These are phyloP conservation scores for Monoraphidium neglectum DNA, from an alignment of 139 green algal species.

Conservation along the genomic window DNA sequence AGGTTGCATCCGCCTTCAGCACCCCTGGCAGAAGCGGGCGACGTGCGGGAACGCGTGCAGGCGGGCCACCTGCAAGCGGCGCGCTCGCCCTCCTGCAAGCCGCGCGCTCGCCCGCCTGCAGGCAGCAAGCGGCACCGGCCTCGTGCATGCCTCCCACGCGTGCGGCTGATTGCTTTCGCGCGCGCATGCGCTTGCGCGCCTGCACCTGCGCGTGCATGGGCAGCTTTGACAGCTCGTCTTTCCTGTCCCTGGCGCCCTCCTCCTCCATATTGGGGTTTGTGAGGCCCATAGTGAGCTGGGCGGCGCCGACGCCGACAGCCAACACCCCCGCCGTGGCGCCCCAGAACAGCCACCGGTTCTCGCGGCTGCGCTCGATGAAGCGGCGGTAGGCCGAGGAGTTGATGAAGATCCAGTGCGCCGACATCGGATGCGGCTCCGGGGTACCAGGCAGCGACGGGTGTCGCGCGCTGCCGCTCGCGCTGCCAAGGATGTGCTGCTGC, in stretches of 20 bases:
- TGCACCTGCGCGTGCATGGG: constrained; percentile 18
- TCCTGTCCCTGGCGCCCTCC: constrained; percentile 17
- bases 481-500: too few species aligned
- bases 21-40: background rate
- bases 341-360: constrained; percentile 17
- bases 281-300: background rate
- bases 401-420: constrained; percentile 36
- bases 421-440: too few species aligned
- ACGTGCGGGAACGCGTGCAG: too few species aligned
- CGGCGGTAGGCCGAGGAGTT: constrained; percentile 24
- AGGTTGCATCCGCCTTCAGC: background rate
- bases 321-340: background rate
- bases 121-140: background rate
- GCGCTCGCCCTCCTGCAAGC: too few species aligned
- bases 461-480: too few species aligned
- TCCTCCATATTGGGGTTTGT: constrained; percentile 22
- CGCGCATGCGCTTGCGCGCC: background rate
- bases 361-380: constrained; percentile 17
- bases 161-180: background rate
- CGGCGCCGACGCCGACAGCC: background rate
- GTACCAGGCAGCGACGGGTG: too few species aligned
- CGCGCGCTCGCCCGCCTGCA: background rate
- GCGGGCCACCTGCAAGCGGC: too few species aligned
- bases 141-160: background rate
- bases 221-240: constrained; percentile 26